phyloP scores from a whole-genome alignment of 1,139 yeast species.

The Blastobotrys capitulatus region DNA sequence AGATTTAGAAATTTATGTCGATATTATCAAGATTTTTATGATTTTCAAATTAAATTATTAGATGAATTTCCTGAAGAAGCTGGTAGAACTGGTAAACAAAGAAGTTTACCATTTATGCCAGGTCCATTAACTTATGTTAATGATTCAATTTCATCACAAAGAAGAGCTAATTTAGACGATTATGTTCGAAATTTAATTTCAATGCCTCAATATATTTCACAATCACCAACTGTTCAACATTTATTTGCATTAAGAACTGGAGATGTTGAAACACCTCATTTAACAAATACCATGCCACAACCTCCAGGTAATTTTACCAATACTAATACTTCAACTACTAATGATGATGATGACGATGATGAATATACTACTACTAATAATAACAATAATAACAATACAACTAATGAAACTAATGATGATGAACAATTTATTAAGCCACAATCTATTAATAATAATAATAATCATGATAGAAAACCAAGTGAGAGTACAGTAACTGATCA shows the following conservation, averaged over 20 bases:
- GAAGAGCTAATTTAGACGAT: constrained; percentile 79
- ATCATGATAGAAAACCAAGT: neutral
- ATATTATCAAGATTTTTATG: constrained; percentile 93
- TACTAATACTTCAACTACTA: neutral
- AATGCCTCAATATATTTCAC: constrained; percentile 73
- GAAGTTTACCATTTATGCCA: constrained; percentile 90
- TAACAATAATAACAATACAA: constrained; percentile 8
- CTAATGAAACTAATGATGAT: constrained; percentile 5
- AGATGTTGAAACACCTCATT: constrained; percentile 45
- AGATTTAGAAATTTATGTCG: constrained; percentile 69
- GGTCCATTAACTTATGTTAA: constrained; percentile 94
- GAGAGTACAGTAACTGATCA: constrained; percentile 9
- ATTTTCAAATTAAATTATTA: constrained; percentile 77
- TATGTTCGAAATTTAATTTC: constrained; percentile 71
- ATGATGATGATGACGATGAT: constrained; percentile 40
- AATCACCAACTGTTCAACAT: constrained; percentile 55
- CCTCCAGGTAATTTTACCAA: constrained; percentile 24
- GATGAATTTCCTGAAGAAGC: constrained; percentile 91
- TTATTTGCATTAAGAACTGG: constrained; percentile 68
- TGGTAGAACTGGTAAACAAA: constrained; percentile 70
- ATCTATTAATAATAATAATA: neutral
- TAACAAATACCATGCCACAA: constrained; percentile 38
- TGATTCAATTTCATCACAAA: constrained; percentile 77
- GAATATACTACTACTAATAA: constrained; percentile 26
- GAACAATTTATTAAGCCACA: neutral